Percentiles rank a stretch among this genome's conserved stretches.
Conservation (phyloP, 108 stramenopile species). For the Licmophora abbreviata region DNA sequence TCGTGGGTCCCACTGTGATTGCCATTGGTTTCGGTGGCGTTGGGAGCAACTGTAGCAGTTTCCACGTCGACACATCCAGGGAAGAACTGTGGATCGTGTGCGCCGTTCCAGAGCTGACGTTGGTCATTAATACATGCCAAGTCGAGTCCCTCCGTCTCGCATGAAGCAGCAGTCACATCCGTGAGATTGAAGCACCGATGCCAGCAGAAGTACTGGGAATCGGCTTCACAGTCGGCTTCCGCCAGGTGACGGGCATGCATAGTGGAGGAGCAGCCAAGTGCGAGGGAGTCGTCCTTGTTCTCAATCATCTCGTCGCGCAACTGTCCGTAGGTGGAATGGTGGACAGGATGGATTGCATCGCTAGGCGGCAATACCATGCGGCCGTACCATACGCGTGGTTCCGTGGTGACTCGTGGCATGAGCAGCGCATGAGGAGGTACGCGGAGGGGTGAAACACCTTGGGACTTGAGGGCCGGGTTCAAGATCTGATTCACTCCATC, state of each 20-base stretch:
- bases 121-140: conserved; percentile 56
- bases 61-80: not conserved
- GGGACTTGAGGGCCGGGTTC: conserved; percentile 17
- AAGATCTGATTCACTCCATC: conserved; percentile 51
- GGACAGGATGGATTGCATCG: conserved; percentile 20
- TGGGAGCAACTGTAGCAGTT: too few relatives aligned
- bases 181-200: conserved; percentile 56
- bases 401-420: conserved; percentile 5
- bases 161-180: conserved; percentile 20
- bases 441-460: conserved; percentile 11
- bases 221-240: not conserved
- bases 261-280: conserved; percentile 4
- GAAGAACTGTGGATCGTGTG: conserved; percentile 23
- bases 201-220: conserved; percentile 58
- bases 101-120: conserved; percentile 29
- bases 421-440: conserved; percentile 43
- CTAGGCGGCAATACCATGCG: conserved; percentile 50
- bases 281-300: conserved; percentile 1
- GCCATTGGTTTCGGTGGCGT: not conserved
- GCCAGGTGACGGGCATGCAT: not conserved
- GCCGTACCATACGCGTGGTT: conserved; percentile 46
- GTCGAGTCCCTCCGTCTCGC: conserved; percentile 33
- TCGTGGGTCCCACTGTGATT: not conserved
- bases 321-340: conserved; percentile 26
- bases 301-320: conserved; percentile 15